Evolutionary conservation across 116 monocot species (phyloP).

Genomic region (Phalaenopsis hybrid): DNA sequence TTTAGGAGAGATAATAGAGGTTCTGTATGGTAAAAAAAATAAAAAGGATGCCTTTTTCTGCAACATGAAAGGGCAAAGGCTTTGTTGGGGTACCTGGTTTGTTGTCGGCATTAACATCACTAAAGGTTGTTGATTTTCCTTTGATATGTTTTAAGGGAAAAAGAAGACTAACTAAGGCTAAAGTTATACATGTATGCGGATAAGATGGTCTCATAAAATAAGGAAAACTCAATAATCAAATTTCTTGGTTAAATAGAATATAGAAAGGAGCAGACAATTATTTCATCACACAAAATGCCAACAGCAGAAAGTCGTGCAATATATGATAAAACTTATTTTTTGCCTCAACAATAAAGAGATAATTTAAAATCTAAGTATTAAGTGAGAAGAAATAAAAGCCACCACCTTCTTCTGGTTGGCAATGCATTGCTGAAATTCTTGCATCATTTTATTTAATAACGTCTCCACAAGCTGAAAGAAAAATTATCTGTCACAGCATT

Average conservation of each 20-base stretch:
- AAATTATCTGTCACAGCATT: constrained; percentile 1
- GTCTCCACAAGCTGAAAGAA: constrained; percentile 69
- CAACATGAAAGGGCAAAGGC: not conserved
- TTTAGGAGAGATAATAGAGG: not conserved
- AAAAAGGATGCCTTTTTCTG: not conserved
- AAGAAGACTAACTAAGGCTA: not conserved
- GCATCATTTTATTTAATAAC: constrained; percentile 67
- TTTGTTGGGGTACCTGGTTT: not conserved
- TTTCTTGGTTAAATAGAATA: too few relatives aligned
- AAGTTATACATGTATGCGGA: not conserved
- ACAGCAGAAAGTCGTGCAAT: too few relatives aligned
- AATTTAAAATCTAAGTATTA: not conserved
- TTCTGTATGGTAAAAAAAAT: not conserved
- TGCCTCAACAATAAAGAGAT: not conserved
- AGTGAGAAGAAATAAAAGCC: constrained; percentile 9
- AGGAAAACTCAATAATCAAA: not conserved
- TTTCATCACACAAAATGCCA: not conserved
- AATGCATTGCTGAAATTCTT: constrained; percentile 74
- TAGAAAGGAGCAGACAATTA: not conserved
- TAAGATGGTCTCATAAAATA: not conserved
- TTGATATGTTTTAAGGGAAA: not conserved
- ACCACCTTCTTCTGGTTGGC: constrained; percentile 65
- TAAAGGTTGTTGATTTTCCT: too few relatives aligned
- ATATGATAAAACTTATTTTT: not conserved
- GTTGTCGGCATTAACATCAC: not conserved